Conservation (phyloP, 2,329 filamentous ascomycete genomes). For the Chrysosporium keratinophilum region DNA sequence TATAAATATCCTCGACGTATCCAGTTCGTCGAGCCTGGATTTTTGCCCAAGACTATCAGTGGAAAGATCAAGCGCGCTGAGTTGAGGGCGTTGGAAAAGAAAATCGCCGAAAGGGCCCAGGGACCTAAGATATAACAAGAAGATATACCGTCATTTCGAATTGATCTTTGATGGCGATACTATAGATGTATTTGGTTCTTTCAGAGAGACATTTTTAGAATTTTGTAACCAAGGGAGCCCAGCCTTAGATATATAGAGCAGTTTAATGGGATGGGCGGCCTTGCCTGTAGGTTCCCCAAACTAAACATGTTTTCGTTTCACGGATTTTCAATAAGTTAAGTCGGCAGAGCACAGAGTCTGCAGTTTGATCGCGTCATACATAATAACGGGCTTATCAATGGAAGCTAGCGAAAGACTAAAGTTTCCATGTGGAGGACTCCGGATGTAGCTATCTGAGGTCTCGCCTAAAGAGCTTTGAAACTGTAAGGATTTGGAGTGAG, state of each 20-base stretch:
- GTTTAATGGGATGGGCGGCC: background rate
- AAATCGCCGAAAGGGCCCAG: conserved; percentile 12
- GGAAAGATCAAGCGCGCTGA: conserved; percentile 31
- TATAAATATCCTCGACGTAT: conserved; percentile 36
- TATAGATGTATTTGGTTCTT: too few relatives aligned
- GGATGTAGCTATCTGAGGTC: too few relatives aligned
- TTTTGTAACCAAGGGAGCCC: background rate
- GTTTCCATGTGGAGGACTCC: too few relatives aligned
- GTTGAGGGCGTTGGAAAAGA: conserved; percentile 31
- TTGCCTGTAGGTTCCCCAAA: background rate
- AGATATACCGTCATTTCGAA: background rate
- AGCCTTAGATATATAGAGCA: background rate
- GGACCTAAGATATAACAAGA: background rate
- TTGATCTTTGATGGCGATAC: too few relatives aligned
- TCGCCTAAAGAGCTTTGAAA: too few relatives aligned
- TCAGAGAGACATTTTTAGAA: background rate
- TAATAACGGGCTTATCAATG: too few relatives aligned
- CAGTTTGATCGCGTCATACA: background rate
- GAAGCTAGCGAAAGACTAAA: too few relatives aligned
- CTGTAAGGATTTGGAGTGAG: too few relatives aligned
- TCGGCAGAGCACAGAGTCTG: background rate
- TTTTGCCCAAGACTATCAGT: conserved; percentile 34
- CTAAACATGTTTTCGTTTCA: too few relatives aligned
- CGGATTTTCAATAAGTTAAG: background rate
- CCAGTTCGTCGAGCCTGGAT: conserved; percentile 30